Evolutionary conservation across 73 alveolate genomes (phyloP).

Genomic region (Tetrahymena thermophila): DNA sequence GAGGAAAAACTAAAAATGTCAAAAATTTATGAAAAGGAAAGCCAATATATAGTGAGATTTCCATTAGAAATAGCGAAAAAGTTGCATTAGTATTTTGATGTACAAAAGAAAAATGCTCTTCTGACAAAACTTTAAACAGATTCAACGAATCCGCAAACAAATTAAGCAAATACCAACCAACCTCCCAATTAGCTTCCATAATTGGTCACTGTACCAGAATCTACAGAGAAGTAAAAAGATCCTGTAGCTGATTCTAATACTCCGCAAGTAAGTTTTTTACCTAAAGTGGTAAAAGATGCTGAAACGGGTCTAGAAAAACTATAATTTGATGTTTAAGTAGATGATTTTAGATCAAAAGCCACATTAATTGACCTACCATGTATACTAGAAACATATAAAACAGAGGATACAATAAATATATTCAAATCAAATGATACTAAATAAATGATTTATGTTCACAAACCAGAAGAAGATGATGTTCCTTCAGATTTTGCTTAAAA

Average conservation of each 20-base stretch:
- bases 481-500: not conserved
- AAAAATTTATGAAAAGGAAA: not conserved
- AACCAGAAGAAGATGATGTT: slow-evolving; percentile 4
- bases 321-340: slow-evolving; percentile 1
- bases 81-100: not conserved
- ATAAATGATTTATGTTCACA: slow-evolving; percentile 9
- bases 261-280: not conserved
- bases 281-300: not conserved
- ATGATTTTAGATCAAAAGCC: not conserved
- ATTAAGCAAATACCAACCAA: not conserved
- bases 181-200: not conserved
- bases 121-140: not conserved
- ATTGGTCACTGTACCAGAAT: not conserved
- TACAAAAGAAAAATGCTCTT: not conserved
- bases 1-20: not conserved
- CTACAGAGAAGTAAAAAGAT: not conserved
- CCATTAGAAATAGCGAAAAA: not conserved
- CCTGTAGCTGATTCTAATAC: not conserved
- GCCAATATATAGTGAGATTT: not conserved
- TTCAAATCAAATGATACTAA: slow-evolving; percentile 12
- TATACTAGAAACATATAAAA: slow-evolving; percentile 23
- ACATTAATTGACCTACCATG: slow-evolving; percentile 20
- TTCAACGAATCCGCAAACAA: not conserved
- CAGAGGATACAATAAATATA: slow-evolving; percentile 11
- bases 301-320: not conserved